phyloP scores from a whole-genome alignment of 129 eudicot genomes.

The Helianthus tuberosus region DNA sequence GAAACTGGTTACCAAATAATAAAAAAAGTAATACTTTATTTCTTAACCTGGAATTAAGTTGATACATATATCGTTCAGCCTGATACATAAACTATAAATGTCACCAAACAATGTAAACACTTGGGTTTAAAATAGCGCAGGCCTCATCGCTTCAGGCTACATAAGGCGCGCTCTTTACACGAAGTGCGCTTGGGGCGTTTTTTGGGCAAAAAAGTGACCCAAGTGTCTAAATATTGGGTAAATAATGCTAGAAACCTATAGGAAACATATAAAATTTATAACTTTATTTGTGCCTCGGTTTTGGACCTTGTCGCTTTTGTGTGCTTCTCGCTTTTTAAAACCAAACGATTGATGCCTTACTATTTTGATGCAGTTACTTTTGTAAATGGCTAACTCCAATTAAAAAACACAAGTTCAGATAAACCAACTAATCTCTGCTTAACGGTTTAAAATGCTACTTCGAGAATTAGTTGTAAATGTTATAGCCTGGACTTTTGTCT shows the following conservation, averaged over 20 bases:
- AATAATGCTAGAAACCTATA: no score
- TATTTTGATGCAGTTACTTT: constrained; percentile 4
- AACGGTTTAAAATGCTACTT: neutral
- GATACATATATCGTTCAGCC: neutral
- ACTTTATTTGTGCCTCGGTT: no score
- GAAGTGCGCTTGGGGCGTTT: no score
- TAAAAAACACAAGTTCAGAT: neutral
- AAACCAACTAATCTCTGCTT: neutral
- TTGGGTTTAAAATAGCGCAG: no score
- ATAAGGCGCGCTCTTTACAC: no score
- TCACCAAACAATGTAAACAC: neutral
- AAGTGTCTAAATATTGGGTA: no score
- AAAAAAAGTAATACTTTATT: neutral
- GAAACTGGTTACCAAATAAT: constrained; percentile 10
- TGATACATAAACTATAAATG: neutral
- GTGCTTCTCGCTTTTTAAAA: no score
- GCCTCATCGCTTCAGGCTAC: no score
- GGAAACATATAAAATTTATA: no score
- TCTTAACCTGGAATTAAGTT: neutral
- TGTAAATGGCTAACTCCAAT: constrained; percentile 1
- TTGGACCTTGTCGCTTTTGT: no score
- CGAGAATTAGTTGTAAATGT: neutral
- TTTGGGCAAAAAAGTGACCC: no score
- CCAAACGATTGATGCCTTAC: neutral
- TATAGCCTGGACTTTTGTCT: neutral